Percentiles rank a stretch among this genome's conserved stretches.
Evolutionary conservation across 2,329 filamentous ascomycete species (phyloP).

Genomic region (Stemphylium lycopersici): DNA sequence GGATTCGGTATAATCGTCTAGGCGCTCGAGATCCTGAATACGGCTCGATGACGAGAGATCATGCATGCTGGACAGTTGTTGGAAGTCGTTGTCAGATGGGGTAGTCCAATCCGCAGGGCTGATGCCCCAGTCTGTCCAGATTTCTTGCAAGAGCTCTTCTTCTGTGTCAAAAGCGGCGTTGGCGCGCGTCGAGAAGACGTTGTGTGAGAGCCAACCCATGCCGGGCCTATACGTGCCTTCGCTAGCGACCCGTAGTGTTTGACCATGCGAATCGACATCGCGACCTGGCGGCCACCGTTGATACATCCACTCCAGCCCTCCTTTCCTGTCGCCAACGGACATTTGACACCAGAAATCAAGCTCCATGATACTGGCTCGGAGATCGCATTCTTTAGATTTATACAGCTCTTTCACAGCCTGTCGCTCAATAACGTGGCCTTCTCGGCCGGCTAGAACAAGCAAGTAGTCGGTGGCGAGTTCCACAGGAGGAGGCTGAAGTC

Average conservation of each 20-base stretch:
- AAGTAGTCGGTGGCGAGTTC: slow-evolving; percentile 80
- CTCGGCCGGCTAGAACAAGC: slow-evolving; percentile 80
- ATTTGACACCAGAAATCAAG: slow-evolving; percentile 98
- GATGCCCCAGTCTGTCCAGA: slow-evolving; percentile 71
- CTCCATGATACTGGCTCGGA: slow-evolving; percentile 81
- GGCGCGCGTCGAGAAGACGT: slow-evolving; percentile 55
- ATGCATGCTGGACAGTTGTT: neutral
- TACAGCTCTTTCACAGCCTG: slow-evolving; percentile 73
- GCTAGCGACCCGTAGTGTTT: slow-evolving; percentile 79
- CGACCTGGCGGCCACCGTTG: slow-evolving; percentile 75
- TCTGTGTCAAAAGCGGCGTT: slow-evolving; percentile 56
- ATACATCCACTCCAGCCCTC: slow-evolving; percentile 89
- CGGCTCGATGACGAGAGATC: neutral
- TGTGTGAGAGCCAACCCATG: slow-evolving; percentile 77
- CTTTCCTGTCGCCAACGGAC: slow-evolving; percentile 84
- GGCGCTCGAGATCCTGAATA: slow-evolving; percentile 51
- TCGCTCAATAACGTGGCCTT: slow-evolving; percentile 80
- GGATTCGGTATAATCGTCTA: slow-evolving; percentile 62
- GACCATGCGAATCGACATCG: slow-evolving; percentile 70
- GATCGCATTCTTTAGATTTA: slow-evolving; percentile 69
- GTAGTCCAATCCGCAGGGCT: slow-evolving; percentile 63
- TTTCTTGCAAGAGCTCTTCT: slow-evolving; percentile 68
- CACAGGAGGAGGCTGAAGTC: slow-evolving; percentile 70
- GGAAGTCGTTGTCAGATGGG: neutral
- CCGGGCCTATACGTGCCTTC: slow-evolving; percentile 75